Base-by-base conservation (phyloP, 306 rosid genomes). In the Albizia julibrissin region DNA sequence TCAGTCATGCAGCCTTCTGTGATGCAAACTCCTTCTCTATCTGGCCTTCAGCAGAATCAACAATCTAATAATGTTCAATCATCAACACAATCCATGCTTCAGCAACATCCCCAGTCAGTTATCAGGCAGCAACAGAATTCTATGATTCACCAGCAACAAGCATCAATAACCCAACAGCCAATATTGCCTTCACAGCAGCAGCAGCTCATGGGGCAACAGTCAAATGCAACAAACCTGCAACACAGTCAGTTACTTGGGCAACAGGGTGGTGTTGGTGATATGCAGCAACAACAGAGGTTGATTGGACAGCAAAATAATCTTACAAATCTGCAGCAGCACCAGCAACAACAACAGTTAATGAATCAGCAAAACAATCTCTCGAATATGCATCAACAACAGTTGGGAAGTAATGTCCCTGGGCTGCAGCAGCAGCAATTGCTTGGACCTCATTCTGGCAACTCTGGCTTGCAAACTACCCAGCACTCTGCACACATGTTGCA, bases 391-490 rank as follows among this genome's bases (percentile, higher is more conserved):
- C 75, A 71, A 43, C 97, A 91, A 80, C 97, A 93, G 90, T 83
- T 95, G 85, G 94, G 92, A 74, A 89, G 87, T 87, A 92, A 89
- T 84, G 92, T 89, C 75, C 10, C 97, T 75, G 95, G 92, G 72
- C 87, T 91, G 67, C 98, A 85, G 85, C 90, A 85, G 77, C 83
- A 43, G 54, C 75, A 71, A 50, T 43, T 89, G 81, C 89, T 89
- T 73, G 97, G 92, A 75, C 61, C 91, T 85, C 99, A 91, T 83
- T 77, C 91, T 52, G 86, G 92, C 66, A 92, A 89, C 92, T 88
- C 99, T 76, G 88, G 89, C 83, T 88, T 91, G 92, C 97, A 93
- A 83, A 80, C 91, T 50, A 90, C 89, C 90, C 97, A 96, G 86
- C 97, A 92, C 82, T 52, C 93, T 44, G 87, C 88, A 33, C 99